Evolutionary conservation across 2,329 filamentous ascomycete species (phyloP), one percentile per base, ranked within the genome.

Genomic region (Fonsecaea multimorphosa): DNA sequence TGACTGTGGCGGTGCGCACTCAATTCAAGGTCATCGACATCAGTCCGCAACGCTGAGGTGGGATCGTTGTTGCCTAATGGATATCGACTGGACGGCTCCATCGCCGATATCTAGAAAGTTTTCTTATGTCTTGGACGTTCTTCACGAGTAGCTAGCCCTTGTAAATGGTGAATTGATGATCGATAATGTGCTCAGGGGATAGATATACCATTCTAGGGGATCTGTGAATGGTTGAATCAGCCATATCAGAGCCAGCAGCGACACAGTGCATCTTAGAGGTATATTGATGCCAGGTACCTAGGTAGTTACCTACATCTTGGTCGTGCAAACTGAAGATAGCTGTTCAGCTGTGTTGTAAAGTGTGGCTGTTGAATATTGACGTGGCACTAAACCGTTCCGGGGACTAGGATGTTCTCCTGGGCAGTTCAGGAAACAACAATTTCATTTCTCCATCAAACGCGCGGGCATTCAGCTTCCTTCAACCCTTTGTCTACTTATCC

Each of bases 391-490:
- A 27, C 44, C 11, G 9, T 27, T 49, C 44, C 27, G 24, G 44
- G 44, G 11, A 27, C 22, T 49, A 49, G 44, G 12, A 27, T 24
- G 19, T 49, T 49, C 44, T 16, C 44, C 44, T 49, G 8, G 40
- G 55, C 55, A 58, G 38, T 58, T 19, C 24, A 16, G 22, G 44
- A 14, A 49, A 49, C 22, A 49, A 49, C 22, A 49, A 49, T 49
- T 49, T 49, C 44, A 49, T 27, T 49, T 44, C 29, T 27, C 29
- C 56, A 58, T 14, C n/a, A 22, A 46, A 24, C n/a, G 29, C 56
- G 56, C 56, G 14, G 34, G 40, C 49, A 40, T 31, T 16, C 16
- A 44, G 31, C 31, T 54, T 22, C 14, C 27, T 54, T 54, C 29
- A 54, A 34, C 52, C n/a, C 27, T 54, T 34, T 32, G 27, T 19